A percentile compares a stretch with the other conserved stretches of the same genome.
Evolutionary conservation across 2,329 filamentous ascomycete genomes (phyloP).

Genomic region (Pyrenophora graminea): DNA sequence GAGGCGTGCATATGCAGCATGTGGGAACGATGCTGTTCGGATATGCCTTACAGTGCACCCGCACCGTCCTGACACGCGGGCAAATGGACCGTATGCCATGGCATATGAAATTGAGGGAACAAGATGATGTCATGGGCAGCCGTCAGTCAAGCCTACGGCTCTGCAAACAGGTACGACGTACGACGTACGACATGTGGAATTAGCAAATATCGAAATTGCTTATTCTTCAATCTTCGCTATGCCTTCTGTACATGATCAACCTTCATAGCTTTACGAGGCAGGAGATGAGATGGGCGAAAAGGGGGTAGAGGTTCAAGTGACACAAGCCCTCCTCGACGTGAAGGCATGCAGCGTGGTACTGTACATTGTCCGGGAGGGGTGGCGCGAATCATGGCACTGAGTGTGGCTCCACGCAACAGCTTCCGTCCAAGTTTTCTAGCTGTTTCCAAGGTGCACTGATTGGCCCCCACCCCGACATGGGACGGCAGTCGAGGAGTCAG

Average conservation of each 20-base stretch:
- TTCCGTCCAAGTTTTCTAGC: constrained; percentile 38
- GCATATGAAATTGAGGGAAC: no score
- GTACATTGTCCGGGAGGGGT: background rate
- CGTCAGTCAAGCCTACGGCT: constrained; percentile 1
- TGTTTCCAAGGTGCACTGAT: constrained; percentile 37
- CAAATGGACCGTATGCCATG: background rate
- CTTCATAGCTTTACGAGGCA: no score
- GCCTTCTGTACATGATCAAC: no score
- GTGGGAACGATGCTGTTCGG: constrained; percentile 9
- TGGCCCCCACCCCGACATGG: constrained; percentile 27
- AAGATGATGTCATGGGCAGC: no score
- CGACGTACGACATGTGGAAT: no score
- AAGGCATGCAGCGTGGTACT: background rate
- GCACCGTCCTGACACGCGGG: constrained; percentile 17
- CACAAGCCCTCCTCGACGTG: background rate
- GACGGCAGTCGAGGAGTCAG: constrained; percentile 11
- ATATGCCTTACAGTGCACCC: constrained; percentile 7
- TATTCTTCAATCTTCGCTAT: no score
- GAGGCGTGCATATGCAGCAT: constrained; percentile 12
- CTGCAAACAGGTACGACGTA: no score
- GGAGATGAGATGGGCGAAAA: no score
- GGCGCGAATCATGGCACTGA: constrained; percentile 32
- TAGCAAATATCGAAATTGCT: no score
- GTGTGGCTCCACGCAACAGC: constrained; percentile 16
- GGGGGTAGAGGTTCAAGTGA: no score